Percentiles rank a stretch among this genome's conserved stretches.
These are phyloP conservation scores for Malania oleifera DNA, from an alignment of 164 flowering plant species.

Conservation along the genomic window DNA sequence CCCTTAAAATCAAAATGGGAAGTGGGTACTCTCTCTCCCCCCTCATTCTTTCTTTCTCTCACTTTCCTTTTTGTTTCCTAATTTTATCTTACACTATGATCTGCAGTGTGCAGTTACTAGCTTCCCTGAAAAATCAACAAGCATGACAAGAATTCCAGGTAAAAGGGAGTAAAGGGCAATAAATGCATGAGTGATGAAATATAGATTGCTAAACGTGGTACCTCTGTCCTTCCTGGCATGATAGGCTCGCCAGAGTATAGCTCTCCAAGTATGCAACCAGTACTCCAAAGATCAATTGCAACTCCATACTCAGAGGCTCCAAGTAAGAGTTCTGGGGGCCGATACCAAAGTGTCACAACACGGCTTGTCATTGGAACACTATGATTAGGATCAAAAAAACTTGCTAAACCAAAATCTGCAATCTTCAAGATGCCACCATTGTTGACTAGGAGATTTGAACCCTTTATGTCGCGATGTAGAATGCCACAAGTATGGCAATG, in stretches of 20 bases:
- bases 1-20: too few relatives aligned
- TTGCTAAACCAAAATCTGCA: conserved; percentile 85
- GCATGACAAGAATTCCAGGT: background rate
- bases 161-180: background rate
- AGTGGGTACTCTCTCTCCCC: too few relatives aligned
- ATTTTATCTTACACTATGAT: too few relatives aligned
- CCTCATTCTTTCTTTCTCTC: too few relatives aligned
- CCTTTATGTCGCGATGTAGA: conserved; percentile 72
- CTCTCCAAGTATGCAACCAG: conserved; percentile 86
- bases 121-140: background rate
- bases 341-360: conserved; percentile 85
- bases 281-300: conserved; percentile 78
- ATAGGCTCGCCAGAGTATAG: conserved; percentile 67
- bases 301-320: conserved; percentile 71
- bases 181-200: background rate
- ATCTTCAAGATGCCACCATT: conserved; percentile 64
- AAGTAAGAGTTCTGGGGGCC: conserved; percentile 79
- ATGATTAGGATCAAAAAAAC: conserved; percentile 38
- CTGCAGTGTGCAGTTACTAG: background rate
- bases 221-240: conserved; percentile 88
- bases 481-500: conserved; percentile 60
- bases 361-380: conserved; percentile 59
- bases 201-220: conserved; percentile 14
- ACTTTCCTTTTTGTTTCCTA: too few relatives aligned
- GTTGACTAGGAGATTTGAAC: conserved; percentile 66